These are phyloP conservation scores for Beauveria australis DNA, from an alignment of 2,329 filamentous ascomycete species.

Conservation along the genomic window DNA sequence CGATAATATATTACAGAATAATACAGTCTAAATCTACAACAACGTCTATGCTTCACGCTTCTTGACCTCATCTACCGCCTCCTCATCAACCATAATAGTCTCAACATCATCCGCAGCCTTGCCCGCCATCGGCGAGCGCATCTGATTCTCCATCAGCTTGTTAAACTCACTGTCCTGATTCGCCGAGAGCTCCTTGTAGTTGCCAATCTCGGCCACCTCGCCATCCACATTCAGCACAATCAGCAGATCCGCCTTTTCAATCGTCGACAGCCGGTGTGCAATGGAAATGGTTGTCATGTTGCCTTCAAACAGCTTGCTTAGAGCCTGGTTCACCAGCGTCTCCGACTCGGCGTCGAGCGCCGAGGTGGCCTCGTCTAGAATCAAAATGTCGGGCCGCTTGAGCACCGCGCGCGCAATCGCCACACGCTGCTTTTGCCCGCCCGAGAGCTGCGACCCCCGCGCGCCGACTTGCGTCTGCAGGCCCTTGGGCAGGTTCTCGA, in stretches of 20 bases:
- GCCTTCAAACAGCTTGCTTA: slow-evolving; percentile 70
- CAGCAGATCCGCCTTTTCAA: slow-evolving; percentile 89
- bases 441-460: slow-evolving; percentile 88
- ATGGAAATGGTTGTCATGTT: slow-evolving; percentile 97
- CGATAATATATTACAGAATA: too few species aligned
- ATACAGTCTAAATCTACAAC: too few species aligned
- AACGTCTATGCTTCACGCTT: too few species aligned
- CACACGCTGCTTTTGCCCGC: slow-evolving; percentile 95
- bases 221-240: slow-evolving; percentile 85
- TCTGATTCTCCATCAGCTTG: slow-evolving; percentile 97
- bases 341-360: slow-evolving; percentile 97
- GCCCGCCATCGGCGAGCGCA: slow-evolving; percentile 31
- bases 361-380: slow-evolving; percentile 95
- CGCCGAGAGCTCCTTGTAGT: slow-evolving; percentile 66
- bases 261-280: slow-evolving; percentile 89
- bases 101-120: neutral
- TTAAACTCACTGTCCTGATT: slow-evolving; percentile 80
- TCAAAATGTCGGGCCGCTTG: slow-evolving; percentile 93
- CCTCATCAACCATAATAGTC: neutral
- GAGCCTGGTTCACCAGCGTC: slow-evolving; percentile 87
- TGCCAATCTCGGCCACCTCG: slow-evolving; percentile 82
- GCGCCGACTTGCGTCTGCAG: slow-evolving; percentile 91
- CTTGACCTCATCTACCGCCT: neutral
- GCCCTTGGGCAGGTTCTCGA: slow-evolving; percentile 90
- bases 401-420: slow-evolving; percentile 91